phyloP scores from a whole-genome alignment of 2,329 filamentous ascomycete genomes.

The Penicillium palitans region DNA sequence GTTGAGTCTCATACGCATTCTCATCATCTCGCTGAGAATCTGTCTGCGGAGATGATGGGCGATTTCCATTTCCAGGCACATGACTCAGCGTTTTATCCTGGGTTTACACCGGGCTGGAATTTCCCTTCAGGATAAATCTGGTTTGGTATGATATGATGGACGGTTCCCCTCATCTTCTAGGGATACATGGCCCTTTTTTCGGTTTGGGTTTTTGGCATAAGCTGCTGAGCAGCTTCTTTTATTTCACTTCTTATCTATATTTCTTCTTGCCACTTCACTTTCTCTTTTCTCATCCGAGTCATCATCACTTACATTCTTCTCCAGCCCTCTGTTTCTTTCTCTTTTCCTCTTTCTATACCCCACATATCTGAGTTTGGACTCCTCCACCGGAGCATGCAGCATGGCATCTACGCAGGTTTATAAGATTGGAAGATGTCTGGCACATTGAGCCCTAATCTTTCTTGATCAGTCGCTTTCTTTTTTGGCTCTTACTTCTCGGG shows the following conservation, averaged over 20 bases:
- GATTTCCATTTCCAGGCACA: constrained; percentile 29
- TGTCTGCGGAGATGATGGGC: constrained; percentile 28
- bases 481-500: constrained; percentile 2
- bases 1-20: constrained; percentile 9
- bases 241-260: constrained; percentile 18
- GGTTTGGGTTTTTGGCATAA: constrained; percentile 13
- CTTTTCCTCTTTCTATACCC: constrained; percentile 5
- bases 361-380: neutral
- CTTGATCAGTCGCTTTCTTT: constrained; percentile 1
- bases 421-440: constrained; percentile 10
- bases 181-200: neutral
- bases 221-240: constrained; percentile 19
- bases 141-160: neutral
- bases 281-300: neutral
- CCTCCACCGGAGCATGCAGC: neutral
- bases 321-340: neutral
- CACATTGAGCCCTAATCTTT: constrained; percentile 6
- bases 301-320: neutral
- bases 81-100: constrained; percentile 22
- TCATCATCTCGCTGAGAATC: constrained; percentile 18
- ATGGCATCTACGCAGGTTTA: neutral
- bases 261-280: neutral
- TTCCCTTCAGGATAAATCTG: constrained; percentile 17
- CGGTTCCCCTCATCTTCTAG: neutral
- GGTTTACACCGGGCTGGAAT: constrained; percentile 23